Conservation (phyloP, 306 rosid species). For the Chamaecrista fasciculata region DNA sequence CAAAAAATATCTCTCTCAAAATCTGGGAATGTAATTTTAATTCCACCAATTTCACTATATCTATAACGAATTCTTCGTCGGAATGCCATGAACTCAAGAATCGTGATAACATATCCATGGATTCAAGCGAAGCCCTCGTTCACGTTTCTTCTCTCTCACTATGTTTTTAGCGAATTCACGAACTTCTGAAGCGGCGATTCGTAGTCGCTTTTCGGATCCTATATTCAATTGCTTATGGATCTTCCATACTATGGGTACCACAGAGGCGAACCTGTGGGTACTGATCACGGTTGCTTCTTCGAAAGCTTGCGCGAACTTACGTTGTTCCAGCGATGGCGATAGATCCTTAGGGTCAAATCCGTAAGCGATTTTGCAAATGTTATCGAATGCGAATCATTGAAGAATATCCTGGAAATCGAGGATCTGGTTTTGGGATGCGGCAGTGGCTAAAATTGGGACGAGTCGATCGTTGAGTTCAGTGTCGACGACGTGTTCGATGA, state of each 20-base stretch:
- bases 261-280: constrained; percentile 26
- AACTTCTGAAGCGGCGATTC: constrained; percentile 30
- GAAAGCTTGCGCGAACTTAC: constrained; percentile 53
- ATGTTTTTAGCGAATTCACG: constrained; percentile 43
- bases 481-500: constrained; percentile 61
- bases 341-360: constrained; percentile 66
- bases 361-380: constrained; percentile 58
- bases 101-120: constrained; percentile 48
- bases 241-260: constrained; percentile 42
- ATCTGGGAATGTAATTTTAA: too few relatives aligned
- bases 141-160: constrained; percentile 42
- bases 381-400: constrained; percentile 69
- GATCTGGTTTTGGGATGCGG: constrained; percentile 9
- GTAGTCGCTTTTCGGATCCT: constrained; percentile 45
- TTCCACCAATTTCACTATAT: too few relatives aligned
- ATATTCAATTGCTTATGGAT: constrained; percentile 32
- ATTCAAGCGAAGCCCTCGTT: constrained; percentile 32
- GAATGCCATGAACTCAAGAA: constrained; percentile 56
- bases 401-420: constrained; percentile 59
- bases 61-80: constrained; percentile 45
- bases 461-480: constrained; percentile 49
- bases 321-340: constrained; percentile 45
- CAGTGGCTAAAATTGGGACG: constrained; percentile 40
- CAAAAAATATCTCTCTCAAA: too few relatives aligned
- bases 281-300: constrained; percentile 42